Evolutionary conservation across 202 grass and related monocot genomes (phyloP).

Genomic region (Cymbopogon flexuosus): DNA sequence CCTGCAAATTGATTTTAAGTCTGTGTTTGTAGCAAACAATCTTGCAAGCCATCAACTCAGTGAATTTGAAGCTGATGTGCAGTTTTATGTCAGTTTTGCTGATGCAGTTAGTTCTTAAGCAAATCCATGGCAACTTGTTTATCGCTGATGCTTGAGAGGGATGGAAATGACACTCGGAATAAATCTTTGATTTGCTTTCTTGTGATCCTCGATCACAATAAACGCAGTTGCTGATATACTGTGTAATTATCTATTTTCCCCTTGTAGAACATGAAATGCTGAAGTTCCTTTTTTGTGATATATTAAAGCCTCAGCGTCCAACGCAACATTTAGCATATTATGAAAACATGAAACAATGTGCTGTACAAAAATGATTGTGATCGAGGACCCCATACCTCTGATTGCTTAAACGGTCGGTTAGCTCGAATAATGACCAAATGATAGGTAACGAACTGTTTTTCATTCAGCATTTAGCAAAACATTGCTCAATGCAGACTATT

Average conservation of each 20-base stretch:
- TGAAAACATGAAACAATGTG: not conserved
- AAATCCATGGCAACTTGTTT: slow-evolving; percentile 29
- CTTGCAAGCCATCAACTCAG: slow-evolving; percentile 30
- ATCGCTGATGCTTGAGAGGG: slow-evolving; percentile 7
- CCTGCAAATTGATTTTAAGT: slow-evolving; percentile 43
- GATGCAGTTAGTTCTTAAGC: slow-evolving; percentile 29
- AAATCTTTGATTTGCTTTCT: slow-evolving; percentile 34
- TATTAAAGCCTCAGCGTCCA: not conserved
- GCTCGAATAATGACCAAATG: too few species aligned
- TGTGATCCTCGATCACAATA: slow-evolving; percentile 22
- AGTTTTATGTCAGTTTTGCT: slow-evolving; percentile 30
- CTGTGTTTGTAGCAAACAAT: slow-evolving; percentile 34
- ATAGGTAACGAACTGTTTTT: too few species aligned
- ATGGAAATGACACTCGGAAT: slow-evolving; percentile 14
- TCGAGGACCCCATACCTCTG: too few species aligned
- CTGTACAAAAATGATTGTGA: not conserved
- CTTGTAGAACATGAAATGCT: not conserved
- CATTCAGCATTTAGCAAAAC: not conserved
- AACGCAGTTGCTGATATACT: not conserved
- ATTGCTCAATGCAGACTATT: not conserved
- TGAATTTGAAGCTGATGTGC: slow-evolving; percentile 43
- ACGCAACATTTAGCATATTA: not conserved
- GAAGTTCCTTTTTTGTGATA: not conserved
- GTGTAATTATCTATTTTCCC: not conserved
- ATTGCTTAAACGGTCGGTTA: too few species aligned